phyloP scores from a whole-genome alignment of 225 moss, liverwort and hornwort species.

The Thuidium tamariscinum region DNA sequence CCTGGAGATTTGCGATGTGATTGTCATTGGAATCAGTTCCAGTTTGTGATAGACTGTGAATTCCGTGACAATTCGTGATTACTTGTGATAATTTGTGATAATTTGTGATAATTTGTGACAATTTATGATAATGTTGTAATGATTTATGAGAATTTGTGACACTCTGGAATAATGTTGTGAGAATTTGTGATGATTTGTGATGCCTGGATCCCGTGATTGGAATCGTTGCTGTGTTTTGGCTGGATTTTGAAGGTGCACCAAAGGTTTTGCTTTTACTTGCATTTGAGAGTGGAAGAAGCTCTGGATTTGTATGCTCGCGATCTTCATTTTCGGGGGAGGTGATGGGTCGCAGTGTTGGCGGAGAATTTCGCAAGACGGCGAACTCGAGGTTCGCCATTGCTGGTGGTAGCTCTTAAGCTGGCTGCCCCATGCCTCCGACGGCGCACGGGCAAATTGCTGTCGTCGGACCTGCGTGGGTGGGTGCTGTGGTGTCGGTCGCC shows the following conservation, averaged over 20 bases:
- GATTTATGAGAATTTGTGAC: not conserved
- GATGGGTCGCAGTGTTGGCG: not conserved
- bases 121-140: not conserved
- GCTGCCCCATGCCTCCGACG: conserved; percentile 20
- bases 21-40: too few relatives aligned
- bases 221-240: not conserved
- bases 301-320: not conserved
- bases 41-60: not conserved
- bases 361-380: not conserved
- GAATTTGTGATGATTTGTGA: not conserved
- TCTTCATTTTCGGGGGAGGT: not conserved
- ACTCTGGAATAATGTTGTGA: not conserved
- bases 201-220: not conserved
- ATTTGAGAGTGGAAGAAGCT: not conserved
- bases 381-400: not conserved
- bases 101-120: not conserved
- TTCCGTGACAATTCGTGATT: not conserved
- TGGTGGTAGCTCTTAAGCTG: not conserved
- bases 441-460: conserved; percentile 3
- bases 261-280: not conserved
- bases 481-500: conserved; percentile 20
- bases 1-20: not conserved
- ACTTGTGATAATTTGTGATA: not conserved
- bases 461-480: conserved; percentile 36
- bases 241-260: not conserved